Conservation (phyloP, 2,329 filamentous ascomycete genomes). For the Fusarium odoratissimum region DNA sequence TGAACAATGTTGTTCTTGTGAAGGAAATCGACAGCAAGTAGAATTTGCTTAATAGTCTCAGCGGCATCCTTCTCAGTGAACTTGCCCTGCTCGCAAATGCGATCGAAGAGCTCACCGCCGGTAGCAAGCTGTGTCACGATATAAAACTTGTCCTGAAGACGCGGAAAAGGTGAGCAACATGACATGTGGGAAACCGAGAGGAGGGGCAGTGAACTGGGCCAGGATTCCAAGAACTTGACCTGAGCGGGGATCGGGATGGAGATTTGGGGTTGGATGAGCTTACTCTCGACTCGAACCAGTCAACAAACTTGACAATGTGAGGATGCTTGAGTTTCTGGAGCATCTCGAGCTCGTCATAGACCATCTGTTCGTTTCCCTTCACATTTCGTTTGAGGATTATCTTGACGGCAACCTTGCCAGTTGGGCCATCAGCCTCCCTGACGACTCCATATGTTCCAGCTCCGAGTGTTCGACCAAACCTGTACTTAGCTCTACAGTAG, state of each 20-base stretch:
- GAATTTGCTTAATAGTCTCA: slow-evolving; percentile 92
- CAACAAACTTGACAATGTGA: slow-evolving; percentile 96
- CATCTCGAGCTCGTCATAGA: slow-evolving; percentile 96
- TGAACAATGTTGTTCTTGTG: slow-evolving; percentile 96
- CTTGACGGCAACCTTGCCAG: slow-evolving; percentile 93
- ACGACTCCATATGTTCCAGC: slow-evolving; percentile 99
- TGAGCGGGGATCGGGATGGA: background rate
- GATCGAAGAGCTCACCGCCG: slow-evolving; percentile 95
- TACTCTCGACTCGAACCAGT: slow-evolving; percentile 99
- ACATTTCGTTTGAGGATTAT: slow-evolving; percentile 99
- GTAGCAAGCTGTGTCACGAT: slow-evolving; percentile 97
- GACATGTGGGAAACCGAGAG: background rate
- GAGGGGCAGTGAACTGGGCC: slow-evolving; percentile 3
- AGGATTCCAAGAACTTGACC: slow-evolving; percentile 3
- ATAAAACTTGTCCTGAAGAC: slow-evolving; percentile 92
- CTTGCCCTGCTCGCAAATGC: slow-evolving; percentile 97
- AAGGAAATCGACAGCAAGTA: slow-evolving; percentile 93
- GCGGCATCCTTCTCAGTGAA: slow-evolving; percentile 99
- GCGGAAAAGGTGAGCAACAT: slow-evolving; percentile 20
- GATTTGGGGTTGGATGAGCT: slow-evolving; percentile 44
- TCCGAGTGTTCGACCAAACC: slow-evolving; percentile 91
- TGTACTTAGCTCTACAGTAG: slow-evolving; percentile 78
- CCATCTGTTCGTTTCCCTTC: slow-evolving; percentile 98
- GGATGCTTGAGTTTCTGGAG: slow-evolving; percentile 90
- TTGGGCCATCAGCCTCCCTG: slow-evolving; percentile 87